Conservation (phyloP, 169 alveolate genomes). For the Plasmodium malariae region DNA sequence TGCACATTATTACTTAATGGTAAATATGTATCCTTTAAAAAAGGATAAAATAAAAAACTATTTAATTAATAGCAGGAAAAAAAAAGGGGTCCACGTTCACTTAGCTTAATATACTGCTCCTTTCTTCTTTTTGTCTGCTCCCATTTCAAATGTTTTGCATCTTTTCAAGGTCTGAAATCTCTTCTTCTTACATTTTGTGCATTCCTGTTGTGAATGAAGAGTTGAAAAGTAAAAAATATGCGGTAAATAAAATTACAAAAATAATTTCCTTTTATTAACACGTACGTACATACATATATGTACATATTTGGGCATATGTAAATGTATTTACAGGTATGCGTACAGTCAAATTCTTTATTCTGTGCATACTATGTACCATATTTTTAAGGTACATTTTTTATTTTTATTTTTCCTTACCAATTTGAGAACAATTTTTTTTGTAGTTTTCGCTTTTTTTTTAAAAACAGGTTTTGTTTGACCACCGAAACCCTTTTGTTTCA, state of each 20-base stretch:
- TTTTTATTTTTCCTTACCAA: constrained; percentile 79
- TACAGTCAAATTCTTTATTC: too few relatives aligned
- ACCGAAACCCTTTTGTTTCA: constrained; percentile 99
- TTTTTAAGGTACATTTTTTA: too few relatives aligned
- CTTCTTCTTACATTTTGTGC: constrained; percentile 98
- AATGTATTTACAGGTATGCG: too few relatives aligned
- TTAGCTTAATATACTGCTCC: constrained; percentile 85
- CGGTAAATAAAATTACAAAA: not conserved
- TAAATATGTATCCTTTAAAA: not conserved
- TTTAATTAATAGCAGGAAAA: not conserved
- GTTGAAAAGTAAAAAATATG: not conserved
- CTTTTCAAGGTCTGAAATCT: constrained; percentile 97
- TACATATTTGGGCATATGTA: not conserved
- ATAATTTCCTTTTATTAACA: not conserved
- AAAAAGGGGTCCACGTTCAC: not conserved
- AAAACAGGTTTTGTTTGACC: constrained; percentile 99
- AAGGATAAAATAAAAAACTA: not conserved
- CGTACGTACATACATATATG: not conserved
- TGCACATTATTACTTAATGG: not conserved
- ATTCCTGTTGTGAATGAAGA: constrained; percentile 89
- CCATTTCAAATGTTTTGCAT: constrained; percentile 99
- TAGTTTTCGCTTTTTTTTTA: constrained; percentile 99
- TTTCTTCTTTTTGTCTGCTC: constrained; percentile 96
- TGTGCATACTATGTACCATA: too few relatives aligned
- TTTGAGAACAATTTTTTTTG: constrained; percentile 98